Percentiles rank a stretch among this genome's conserved stretches.
Evolutionary conservation across 805 yeast species (phyloP).

Genomic region (Metschnikowia matae): DNA sequence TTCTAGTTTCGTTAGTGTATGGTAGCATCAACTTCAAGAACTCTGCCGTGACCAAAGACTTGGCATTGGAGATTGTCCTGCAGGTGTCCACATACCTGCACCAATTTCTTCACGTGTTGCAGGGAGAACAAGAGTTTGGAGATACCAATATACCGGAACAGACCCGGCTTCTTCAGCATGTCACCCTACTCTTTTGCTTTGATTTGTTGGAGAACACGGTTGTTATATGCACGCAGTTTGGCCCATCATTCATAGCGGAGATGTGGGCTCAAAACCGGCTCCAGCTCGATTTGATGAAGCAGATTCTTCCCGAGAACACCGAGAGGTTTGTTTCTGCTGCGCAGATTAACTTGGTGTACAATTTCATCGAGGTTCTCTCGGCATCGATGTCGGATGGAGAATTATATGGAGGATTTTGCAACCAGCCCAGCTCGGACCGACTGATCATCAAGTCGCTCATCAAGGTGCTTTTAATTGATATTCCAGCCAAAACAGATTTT

Average conservation of each 20-base stretch:
- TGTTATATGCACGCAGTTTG: conserved; percentile 24
- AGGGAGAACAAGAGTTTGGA: conserved; percentile 3
- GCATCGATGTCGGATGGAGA: conserved; percentile 31
- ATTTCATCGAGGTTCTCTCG: conserved; percentile 50
- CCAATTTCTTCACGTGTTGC: conserved; percentile 22
- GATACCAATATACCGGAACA: conserved; percentile 29
- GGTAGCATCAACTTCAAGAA: conserved; percentile 57
- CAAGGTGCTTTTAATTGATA: conserved; percentile 38
- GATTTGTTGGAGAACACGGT: conserved; percentile 53
- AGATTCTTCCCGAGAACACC: conserved; percentile 48
- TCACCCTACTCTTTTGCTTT: conserved; percentile 47
- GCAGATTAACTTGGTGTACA: conserved; percentile 49
- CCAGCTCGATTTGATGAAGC: conserved; percentile 29
- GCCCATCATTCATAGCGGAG: conserved; percentile 14
- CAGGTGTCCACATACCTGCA: conserved; percentile 17
- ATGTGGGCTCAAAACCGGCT: conserved; percentile 29
- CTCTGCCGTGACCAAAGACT: conserved; percentile 47
- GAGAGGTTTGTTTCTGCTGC: conserved; percentile 33
- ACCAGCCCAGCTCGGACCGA: background rate
- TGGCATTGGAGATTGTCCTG: conserved; percentile 20
- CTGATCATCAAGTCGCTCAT: conserved; percentile 27
- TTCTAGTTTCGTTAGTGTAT: conserved; percentile 53
- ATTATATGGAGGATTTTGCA: conserved; percentile 3
- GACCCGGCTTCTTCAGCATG: conserved; percentile 44
- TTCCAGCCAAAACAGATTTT: conserved; percentile 38